Conservation (phyloP, 2,329 filamentous ascomycete species). For the Aspergillus sojae region DNA sequence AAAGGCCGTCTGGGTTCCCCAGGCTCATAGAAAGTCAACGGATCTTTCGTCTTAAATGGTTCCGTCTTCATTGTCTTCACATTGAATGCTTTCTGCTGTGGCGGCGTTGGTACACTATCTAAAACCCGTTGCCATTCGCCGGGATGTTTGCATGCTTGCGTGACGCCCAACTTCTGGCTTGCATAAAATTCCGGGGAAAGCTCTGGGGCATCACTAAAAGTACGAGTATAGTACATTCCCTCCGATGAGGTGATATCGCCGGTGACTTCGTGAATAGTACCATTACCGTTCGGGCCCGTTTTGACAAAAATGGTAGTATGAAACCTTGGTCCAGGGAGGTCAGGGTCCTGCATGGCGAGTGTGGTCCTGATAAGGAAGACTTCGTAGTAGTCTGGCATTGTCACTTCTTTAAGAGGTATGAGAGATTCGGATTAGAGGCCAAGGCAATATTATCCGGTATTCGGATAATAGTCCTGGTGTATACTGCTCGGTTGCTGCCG, state of each 20-base stretch:
- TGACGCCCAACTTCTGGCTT: slow-evolving; percentile 8
- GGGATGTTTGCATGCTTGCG: slow-evolving; percentile 4
- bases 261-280: slow-evolving; percentile 13
- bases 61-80: slow-evolving; percentile 16
- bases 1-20: slow-evolving; percentile 8
- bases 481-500: background rate
- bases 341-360: slow-evolving; percentile 15
- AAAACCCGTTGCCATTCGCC: slow-evolving; percentile 7
- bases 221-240: slow-evolving; percentile 12
- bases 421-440: too few relatives aligned
- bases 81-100: slow-evolving; percentile 17
- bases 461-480: background rate
- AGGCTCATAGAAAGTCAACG: slow-evolving; percentile 12
- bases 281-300: slow-evolving; percentile 5
- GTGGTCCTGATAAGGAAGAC: slow-evolving; percentile 11
- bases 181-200: background rate
- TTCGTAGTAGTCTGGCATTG: background rate
- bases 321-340: slow-evolving; percentile 8
- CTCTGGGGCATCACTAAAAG: background rate
- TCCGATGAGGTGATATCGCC: slow-evolving; percentile 13
- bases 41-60: slow-evolving; percentile 10
- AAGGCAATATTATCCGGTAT: too few relatives aligned
- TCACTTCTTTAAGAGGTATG: too few relatives aligned
- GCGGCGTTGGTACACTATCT: slow-evolving; percentile 8
- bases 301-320: slow-evolving; percentile 17